Evolutionary conservation across 1,139 yeast genomes (phyloP).

Genomic region (Pneumocystis jirovecii): DNA sequence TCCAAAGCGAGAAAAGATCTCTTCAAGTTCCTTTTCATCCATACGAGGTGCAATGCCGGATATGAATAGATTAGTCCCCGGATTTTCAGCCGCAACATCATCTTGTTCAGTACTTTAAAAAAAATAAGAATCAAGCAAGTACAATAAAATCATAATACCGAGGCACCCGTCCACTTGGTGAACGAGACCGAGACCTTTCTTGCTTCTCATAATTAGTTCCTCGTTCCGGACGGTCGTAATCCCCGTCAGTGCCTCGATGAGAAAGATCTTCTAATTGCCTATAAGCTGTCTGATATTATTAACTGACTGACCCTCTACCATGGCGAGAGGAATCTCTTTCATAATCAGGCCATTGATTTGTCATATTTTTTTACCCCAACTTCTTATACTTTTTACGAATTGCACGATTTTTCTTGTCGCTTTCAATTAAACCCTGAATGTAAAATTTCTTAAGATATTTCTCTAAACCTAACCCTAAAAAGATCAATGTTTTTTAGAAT

Average conservation of each 20-base stretch:
- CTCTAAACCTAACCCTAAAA: neutral
- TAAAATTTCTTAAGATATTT: neutral
- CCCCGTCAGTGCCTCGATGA: slow-evolving; percentile 4
- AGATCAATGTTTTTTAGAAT: no score
- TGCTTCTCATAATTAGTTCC: slow-evolving; percentile 1
- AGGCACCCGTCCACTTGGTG: slow-evolving; percentile 13
- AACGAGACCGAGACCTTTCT: slow-evolving; percentile 2
- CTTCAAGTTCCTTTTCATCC: slow-evolving; percentile 23
- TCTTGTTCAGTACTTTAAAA: neutral
- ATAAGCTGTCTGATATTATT: neutral
- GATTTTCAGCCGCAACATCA: slow-evolving; percentile 22
- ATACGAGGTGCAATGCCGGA: slow-evolving; percentile 27
- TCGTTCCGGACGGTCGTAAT: slow-evolving; percentile 14
- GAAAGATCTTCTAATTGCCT: neutral
- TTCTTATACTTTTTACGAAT: neutral
- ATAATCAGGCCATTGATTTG: neutral
- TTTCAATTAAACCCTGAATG: neutral
- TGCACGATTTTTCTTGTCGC: neutral
- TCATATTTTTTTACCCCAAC: neutral
- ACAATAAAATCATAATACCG: slow-evolving; percentile 5
- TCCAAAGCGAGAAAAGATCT: slow-evolving; percentile 24
- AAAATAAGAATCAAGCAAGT: slow-evolving; percentile 8
- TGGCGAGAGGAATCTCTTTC: neutral
- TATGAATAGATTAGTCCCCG: slow-evolving; percentile 28
- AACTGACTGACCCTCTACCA: neutral